Evolutionary conservation across 1,284 basidiomycete species (phyloP).

Genomic region (Microbotryum silenes-acaulis): DNA sequence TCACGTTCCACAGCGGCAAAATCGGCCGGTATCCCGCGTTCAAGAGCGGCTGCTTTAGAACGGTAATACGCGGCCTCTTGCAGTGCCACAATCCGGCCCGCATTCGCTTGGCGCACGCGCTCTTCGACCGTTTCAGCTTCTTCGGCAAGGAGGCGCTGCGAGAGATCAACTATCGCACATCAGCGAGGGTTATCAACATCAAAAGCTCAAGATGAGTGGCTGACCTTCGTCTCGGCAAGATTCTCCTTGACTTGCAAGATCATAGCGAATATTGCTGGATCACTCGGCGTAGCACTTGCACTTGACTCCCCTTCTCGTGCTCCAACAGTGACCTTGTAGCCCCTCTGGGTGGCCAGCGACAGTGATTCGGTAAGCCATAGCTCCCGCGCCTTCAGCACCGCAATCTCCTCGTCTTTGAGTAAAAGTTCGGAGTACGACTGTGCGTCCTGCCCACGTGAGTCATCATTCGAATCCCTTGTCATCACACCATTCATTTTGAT

Average conservation of each 20-base stretch:
- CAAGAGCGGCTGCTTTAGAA: slow-evolving; percentile 80
- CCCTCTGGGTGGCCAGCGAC: slow-evolving; percentile 26
- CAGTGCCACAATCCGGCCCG: slow-evolving; percentile 65
- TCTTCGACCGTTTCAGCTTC: slow-evolving; percentile 71
- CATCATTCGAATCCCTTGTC: too few species aligned
- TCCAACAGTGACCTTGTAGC: slow-evolving; percentile 22
- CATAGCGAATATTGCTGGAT: slow-evolving; percentile 19
- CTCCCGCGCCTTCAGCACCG: slow-evolving; percentile 42
- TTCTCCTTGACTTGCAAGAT: slow-evolving; percentile 81
- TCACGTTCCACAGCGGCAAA: slow-evolving; percentile 68
- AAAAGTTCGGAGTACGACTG: slow-evolving; percentile 7
- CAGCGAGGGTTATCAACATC: slow-evolving; percentile 4
- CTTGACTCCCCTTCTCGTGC: slow-evolving; percentile 34
- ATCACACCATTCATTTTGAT: too few species aligned
- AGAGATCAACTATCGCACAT: slow-evolving; percentile 12
- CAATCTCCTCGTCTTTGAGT: slow-evolving; percentile 36
- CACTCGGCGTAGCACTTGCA: not conserved
- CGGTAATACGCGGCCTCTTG: slow-evolving; percentile 97
- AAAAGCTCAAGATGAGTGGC: slow-evolving; percentile 35
- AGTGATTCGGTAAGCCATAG: slow-evolving; percentile 32
- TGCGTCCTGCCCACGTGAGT: too few species aligned
- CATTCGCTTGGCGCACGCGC: slow-evolving; percentile 70
- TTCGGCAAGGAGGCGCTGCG: slow-evolving; percentile 59
- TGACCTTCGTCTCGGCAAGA: slow-evolving; percentile 76
- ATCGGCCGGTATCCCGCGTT: slow-evolving; percentile 61